Percentiles rank a stretch among this genome's conserved stretches.
Evolutionary conservation across 805 yeast species (phyloP).

Genomic region (Kluyveromyces aestuarii): DNA sequence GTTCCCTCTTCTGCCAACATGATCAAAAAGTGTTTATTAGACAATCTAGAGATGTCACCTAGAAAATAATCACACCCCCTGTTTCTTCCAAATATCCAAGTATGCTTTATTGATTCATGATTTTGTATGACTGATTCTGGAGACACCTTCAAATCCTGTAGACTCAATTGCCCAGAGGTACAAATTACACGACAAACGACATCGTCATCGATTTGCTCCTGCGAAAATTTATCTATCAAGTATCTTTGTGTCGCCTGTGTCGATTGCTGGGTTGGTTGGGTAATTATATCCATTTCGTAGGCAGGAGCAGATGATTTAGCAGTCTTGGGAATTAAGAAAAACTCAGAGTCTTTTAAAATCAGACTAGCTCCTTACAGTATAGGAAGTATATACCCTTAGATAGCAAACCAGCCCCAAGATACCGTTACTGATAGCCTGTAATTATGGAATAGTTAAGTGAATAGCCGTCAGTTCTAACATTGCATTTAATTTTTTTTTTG

Average conservation of each 20-base stretch:
- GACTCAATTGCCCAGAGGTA: conserved; percentile 46
- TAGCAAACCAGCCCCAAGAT: too few relatives aligned
- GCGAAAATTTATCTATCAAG: conserved; percentile 29
- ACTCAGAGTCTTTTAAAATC: neutral
- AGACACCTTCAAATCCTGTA: conserved; percentile 36
- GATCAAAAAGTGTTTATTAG: conserved; percentile 65
- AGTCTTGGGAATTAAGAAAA: neutral
- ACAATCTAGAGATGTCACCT: conserved; percentile 54
- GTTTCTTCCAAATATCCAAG: conserved; percentile 74
- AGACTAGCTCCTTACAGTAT: too few relatives aligned
- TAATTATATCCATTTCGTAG: conserved; percentile 23
- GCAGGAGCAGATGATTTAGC: neutral
- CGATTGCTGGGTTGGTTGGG: conserved; percentile 37
- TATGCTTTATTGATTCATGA: conserved; percentile 25
- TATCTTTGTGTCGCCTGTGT: conserved; percentile 33
- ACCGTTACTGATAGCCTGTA: too few relatives aligned
- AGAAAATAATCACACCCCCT: conserved; percentile 51
- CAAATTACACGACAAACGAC: conserved; percentile 51
- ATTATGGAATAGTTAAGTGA: too few relatives aligned
- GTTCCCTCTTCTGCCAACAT: conserved; percentile 55
- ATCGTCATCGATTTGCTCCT: conserved; percentile 31
- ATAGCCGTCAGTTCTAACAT: too few relatives aligned
- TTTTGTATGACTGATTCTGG: conserved; percentile 20
- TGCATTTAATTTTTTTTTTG: too few relatives aligned
- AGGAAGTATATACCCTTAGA: too few relatives aligned